These are phyloP conservation scores for Auricularia auricula-judae DNA, from an alignment of 768 basidiomycete genomes.

Conservation along the genomic window DNA sequence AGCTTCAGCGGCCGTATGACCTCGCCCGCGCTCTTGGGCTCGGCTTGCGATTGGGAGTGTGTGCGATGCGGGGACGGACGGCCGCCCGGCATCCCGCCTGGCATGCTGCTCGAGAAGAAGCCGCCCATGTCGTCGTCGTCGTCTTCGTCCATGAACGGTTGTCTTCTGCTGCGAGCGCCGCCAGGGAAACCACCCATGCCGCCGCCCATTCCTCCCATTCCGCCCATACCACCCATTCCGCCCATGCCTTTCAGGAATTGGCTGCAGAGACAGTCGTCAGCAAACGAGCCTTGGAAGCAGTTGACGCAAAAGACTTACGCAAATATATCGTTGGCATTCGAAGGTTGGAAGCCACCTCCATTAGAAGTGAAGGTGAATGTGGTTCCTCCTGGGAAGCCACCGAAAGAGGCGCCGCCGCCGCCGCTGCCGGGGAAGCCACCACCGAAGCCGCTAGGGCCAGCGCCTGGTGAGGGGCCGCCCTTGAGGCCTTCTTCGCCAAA, in stretches of 20 bases:
- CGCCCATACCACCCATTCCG: slow-evolving; percentile 24
- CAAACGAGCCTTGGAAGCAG: not conserved
- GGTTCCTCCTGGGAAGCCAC: slow-evolving; percentile 14
- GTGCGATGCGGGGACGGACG: slow-evolving; percentile 17
- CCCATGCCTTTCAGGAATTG: slow-evolving; percentile 7
- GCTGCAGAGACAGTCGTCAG: not conserved
- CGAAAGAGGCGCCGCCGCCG: slow-evolving; percentile 27
- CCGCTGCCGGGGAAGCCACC: slow-evolving; percentile 24
- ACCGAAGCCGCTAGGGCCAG: slow-evolving; percentile 20
- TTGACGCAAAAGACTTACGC: slow-evolving; percentile 41
- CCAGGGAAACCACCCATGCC: slow-evolving; percentile 12
- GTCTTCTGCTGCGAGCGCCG: not conserved
- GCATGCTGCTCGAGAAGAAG: slow-evolving; percentile 30
- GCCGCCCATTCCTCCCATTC: slow-evolving; percentile 26
- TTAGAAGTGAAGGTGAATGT: slow-evolving; percentile 48
- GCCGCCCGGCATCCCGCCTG: slow-evolving; percentile 50
- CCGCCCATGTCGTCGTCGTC: slow-evolving; percentile 39
- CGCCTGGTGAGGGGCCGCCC: slow-evolving; percentile 43
- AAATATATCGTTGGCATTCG: slow-evolving; percentile 82
- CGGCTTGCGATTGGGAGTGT: slow-evolving; percentile 26
- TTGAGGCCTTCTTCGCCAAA: slow-evolving; percentile 95
- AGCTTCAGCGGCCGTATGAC: slow-evolving; percentile 77
- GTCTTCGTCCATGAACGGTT: slow-evolving; percentile 20
- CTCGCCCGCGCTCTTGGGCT: slow-evolving; percentile 22
- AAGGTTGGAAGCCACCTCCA: slow-evolving; percentile 53